Evolutionary conservation across 2,329 filamentous ascomycete species (phyloP), one percentile per base, ranked within the genome.

Genomic region (Aspergillus costaricaensis): DNA sequence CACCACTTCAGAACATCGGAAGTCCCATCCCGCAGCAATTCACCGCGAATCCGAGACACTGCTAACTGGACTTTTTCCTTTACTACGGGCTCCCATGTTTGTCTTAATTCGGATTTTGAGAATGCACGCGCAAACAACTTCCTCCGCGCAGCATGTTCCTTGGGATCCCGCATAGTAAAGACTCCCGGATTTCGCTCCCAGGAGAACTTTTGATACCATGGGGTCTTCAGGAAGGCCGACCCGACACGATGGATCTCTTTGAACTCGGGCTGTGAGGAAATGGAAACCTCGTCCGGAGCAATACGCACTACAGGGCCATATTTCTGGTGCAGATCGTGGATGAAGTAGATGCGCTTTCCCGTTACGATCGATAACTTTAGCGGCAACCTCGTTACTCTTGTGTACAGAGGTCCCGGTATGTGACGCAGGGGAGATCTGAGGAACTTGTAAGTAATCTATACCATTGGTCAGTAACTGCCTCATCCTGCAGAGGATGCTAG

Each of bases 1-100:
- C 74, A 81, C 82, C 82, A 85, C 59, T 83, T 83, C 47, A 77
- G 70, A 0, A 84, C 67, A 61, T 85, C 41, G 10, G 41, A 44
- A 15, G 0, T 23, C 14, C 41, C 19, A 7, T 19, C 21, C 19
- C 19, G 4, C 19, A 44, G n/a, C 41, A 44, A 44, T 14, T 44
- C 19, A 12, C 41, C 80, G 0, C 63, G 70, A 36, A 84, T 83
- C 54, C 71, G 73, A 4, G 75, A 48, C 0, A 84, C 73, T 0
- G 79, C 69, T 15, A 81, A 59, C 2, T 73, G 65, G 1, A 76
- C 73, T 30, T 77, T 79, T 0, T 63, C 66, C 8, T 73, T 66
- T 2, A 84, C 71, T 69, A 71, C 56, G 76, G 76, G 7, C 77
- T 78, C 61, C 62, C 59, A 61, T 3, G 44, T 36, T 5, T 38